phyloP scores from a whole-genome alignment of 2,329 filamentous ascomycete species.

The Talaromyces sp. region DNA sequence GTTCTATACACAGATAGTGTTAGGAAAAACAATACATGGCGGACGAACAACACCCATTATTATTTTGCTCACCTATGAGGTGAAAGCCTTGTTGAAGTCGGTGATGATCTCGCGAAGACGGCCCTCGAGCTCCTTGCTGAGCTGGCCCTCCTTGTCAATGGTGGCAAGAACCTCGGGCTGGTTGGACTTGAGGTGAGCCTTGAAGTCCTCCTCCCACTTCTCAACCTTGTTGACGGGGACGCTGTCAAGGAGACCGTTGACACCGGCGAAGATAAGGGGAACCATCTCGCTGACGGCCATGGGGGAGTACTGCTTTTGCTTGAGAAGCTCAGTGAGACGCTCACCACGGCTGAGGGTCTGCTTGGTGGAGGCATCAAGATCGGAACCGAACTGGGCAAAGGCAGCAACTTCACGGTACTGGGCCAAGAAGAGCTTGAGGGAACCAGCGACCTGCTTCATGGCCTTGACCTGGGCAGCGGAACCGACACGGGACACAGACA shows the following conservation, averaged over 20 bases:
- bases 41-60: conserved; percentile 19
- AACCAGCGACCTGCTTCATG: conserved; percentile 99
- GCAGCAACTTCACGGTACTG: conserved; percentile 99
- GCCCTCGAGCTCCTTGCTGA: conserved; percentile 83
- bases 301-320: conserved; percentile 99
- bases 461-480: conserved; percentile 99
- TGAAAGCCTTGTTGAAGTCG: conserved; percentile 93
- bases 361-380: conserved; percentile 98
- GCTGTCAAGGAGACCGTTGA: conserved; percentile 89
- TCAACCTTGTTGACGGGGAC: conserved; percentile 90
- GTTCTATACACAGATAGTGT: conserved; percentile 36
- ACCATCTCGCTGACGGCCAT: conserved; percentile 99
- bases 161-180: conserved; percentile 75
- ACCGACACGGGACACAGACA: conserved; percentile 99
- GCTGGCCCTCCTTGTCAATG: conserved; percentile 91
- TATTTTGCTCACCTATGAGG: conserved; percentile 32
- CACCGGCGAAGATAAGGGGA: conserved; percentile 97
- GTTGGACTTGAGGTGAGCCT: conserved; percentile 86
- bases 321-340: conserved; percentile 96
- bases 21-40: conserved; percentile 30
- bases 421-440: conserved; percentile 99
- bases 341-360: conserved; percentile 98
- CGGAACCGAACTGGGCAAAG: conserved; percentile 99
- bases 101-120: conserved; percentile 63
- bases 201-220: conserved; percentile 91